Base-by-base conservation (phyloP, 164 flowering plant genomes). In the Berberis thunbergii region DNA sequence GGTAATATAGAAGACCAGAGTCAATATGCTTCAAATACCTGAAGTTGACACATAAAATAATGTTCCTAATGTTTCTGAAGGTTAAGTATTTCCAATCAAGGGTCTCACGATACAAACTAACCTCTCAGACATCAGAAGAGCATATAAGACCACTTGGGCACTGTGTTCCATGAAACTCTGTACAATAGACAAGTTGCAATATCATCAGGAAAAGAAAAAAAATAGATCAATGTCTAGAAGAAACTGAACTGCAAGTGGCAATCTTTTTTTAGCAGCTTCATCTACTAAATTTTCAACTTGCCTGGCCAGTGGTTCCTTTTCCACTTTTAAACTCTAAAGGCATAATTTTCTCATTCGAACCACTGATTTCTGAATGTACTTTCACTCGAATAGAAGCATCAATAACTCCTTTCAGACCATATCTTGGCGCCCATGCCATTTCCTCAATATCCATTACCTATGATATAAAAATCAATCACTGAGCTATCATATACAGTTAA, bases 381-480 rank as follows among this genome's bases (percentile, higher is more conserved):
- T 69, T 78, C 39, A 89, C 88, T 63, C 76, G 76, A 59, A 95
- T 56, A 68, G 99, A 89, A 75, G 96, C 99, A 84, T 95, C 99
- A 75, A 95, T 82, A 80, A 87, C 79, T 64, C 99, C 99, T 82
- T 95, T 95, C 84, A 95, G 73, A 38, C 99, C 99, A 83, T 86
- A 95, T 73, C 79, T 91, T 64, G 97, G 99, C 26, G 96, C 96
- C 99, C 97, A 91, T 58, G 87, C 96, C 96, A 88, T 86, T 82
- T 95, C 99, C 76, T 94, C 99, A 66, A 94, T 91, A 77, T 94
- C 99, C 66, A 86, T 65, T 49, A 91, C 91, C 99, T 94, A 73
- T 60, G 71, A 12, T 68, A 7, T 46, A 48, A 61, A 41, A 57
- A 26, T 45, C 38, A 9, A 45, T 6, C 39, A n/a, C 45, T 49